phyloP scores from a whole-genome alignment of 805 yeast genomes.

The Phaffomyces opuntiae region DNA sequence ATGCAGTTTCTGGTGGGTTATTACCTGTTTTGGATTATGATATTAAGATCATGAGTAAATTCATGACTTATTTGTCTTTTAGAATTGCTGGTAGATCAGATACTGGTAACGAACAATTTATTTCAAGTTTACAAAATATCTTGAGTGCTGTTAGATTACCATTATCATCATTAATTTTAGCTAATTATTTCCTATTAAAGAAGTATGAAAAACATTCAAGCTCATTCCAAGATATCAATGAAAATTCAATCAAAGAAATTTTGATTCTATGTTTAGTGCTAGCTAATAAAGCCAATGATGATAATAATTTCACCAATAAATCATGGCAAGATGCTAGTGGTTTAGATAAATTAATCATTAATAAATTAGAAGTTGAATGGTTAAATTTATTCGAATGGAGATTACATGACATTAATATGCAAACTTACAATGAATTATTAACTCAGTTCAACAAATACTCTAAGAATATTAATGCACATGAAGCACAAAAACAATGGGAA shows the following conservation, averaged over 20 bases:
- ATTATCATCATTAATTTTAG: slow-evolving; percentile 68
- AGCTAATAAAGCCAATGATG: slow-evolving; percentile 93
- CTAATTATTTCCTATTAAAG: slow-evolving; percentile 73
- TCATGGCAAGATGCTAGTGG: slow-evolving; percentile 98
- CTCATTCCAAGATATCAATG: slow-evolving; percentile 24
- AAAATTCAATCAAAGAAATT: slow-evolving; percentile 41
- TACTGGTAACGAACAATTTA: slow-evolving; percentile 39
- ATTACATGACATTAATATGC: slow-evolving; percentile 32
- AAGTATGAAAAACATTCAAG: slow-evolving; percentile 33
- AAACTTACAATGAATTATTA: slow-evolving; percentile 18
- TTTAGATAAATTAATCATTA: slow-evolving; percentile 51
- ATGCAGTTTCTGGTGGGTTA: slow-evolving; percentile 58
- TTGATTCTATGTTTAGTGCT: slow-evolving; percentile 66
- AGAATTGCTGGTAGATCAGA: slow-evolving; percentile 52
- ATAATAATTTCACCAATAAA: slow-evolving; percentile 89
- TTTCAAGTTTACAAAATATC: slow-evolving; percentile 55
- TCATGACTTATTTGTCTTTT: slow-evolving; percentile 65
- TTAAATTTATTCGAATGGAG: slow-evolving; percentile 53
- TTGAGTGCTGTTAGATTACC: slow-evolving; percentile 86
- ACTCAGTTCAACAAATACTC: slow-evolving; percentile 20
- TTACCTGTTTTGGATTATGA: slow-evolving; percentile 75
- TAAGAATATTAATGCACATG: slow-evolving; percentile 17
- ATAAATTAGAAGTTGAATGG: slow-evolving; percentile 68
- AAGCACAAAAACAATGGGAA: slow-evolving; percentile 14
- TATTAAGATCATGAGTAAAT: slow-evolving; percentile 69